Conservation (phyloP, 805 yeast species). For the Lipomyces chichibuensis region DNA sequence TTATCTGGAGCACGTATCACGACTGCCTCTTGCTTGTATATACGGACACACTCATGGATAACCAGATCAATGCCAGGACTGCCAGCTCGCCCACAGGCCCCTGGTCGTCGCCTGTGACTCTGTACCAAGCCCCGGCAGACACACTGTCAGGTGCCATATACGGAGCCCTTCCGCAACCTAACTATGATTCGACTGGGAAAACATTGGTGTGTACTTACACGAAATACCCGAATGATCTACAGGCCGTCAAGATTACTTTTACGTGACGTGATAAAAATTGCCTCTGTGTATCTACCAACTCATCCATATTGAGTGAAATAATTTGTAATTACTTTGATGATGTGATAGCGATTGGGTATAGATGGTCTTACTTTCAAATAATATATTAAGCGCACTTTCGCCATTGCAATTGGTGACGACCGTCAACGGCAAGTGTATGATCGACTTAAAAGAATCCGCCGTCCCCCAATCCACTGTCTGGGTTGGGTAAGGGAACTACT, state of each 20-base stretch:
- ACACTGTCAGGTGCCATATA: neutral
- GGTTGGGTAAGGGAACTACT: too few relatives aligned
- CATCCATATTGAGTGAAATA: too few relatives aligned
- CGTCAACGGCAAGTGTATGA: too few relatives aligned
- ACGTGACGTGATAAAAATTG: neutral
- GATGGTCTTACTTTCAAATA: too few relatives aligned
- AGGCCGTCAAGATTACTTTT: conserved; percentile 3
- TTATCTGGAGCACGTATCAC: conserved; percentile 5
- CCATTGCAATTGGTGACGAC: too few relatives aligned
- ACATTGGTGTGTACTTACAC: conserved; percentile 7
- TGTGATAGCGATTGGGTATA: too few relatives aligned
- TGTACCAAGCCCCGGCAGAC: conserved; percentile 2
- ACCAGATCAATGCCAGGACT: conserved; percentile 2
- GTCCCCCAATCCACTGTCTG: too few relatives aligned
- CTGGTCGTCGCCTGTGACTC: conserved; percentile 6
- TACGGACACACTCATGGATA: neutral
- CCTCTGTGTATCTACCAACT: too few relatives aligned
- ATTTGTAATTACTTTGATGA: too few relatives aligned
- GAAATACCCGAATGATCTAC: neutral
- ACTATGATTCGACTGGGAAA: conserved; percentile 5
- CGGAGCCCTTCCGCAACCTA: conserved; percentile 5
- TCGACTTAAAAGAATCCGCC: too few relatives aligned
- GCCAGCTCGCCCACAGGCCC: conserved; percentile 6
- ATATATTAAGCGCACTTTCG: too few relatives aligned
- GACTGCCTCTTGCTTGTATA: conserved; percentile 7